Conservation (phyloP, 23 red algal species). For the Agarophyton chilense region DNA sequence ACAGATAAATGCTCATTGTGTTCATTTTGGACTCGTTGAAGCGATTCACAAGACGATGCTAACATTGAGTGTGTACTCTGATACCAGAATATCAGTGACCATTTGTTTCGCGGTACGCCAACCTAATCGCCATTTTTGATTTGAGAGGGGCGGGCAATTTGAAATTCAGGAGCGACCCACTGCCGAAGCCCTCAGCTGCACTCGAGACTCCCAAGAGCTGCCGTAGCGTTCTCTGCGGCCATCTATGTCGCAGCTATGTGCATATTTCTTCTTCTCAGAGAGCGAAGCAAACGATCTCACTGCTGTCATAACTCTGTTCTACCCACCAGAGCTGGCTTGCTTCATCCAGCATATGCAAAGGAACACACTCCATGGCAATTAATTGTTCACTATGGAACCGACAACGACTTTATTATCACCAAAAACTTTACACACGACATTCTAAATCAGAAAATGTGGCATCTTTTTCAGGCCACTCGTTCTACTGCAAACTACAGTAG, state of each 20-base stretch:
- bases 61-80: too few species aligned
- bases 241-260: neutral
- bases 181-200: too few species aligned
- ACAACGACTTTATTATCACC: slow-evolving; percentile 20
- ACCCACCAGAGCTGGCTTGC: neutral
- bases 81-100: too few species aligned
- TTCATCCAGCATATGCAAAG: neutral
- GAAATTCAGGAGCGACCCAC: too few species aligned
- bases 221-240: neutral
- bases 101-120: too few species aligned
- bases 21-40: too few species aligned
- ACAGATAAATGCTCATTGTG: too few species aligned
- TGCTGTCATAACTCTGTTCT: neutral
- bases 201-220: neutral
- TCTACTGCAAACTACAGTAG: neutral
- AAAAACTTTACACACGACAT: slow-evolving; percentile 1
- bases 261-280: neutral
- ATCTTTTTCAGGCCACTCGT: neutral
- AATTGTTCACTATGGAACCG: neutral
- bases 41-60: too few species aligned
- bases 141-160: too few species aligned
- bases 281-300: neutral
- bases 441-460: neutral
- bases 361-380: neutral
- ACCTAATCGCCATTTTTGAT: too few species aligned